Evolutionary conservation across 2,329 filamentous ascomycete species (phyloP), one percentile per base, ranked within the genome.

Genomic region (Pezicula rhizophila): DNA sequence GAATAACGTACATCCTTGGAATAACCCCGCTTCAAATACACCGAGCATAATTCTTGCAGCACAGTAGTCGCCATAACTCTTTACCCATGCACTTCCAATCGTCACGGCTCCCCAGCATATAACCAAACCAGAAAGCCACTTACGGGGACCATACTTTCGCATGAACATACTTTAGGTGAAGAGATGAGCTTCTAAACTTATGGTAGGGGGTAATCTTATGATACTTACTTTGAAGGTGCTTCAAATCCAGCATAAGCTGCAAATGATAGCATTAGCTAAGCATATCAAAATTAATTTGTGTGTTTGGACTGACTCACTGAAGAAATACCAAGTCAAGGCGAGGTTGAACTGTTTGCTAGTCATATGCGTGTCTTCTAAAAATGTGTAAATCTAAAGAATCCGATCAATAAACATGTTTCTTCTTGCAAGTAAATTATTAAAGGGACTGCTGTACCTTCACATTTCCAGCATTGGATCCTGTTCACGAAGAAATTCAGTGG

Each of bases 241-340:
- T 47, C 45, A 14, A 47, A 25, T 10, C 23, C 23, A 20, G 45
- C 45, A 47, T 47, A 47, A 25, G 45, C 45, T 47, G 41, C 8
- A 42, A 25, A 41, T 10, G 5, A 12, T 2, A 20, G 28, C 12
- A 17, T 10, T 34, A 15, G n/a, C 14, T 17, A 18, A 11, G 3
- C 28, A n/a, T 11, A 12, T 8, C 10, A 7, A 7, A 38, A 14
- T 10, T 7, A 20, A 38, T 8, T 11, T 10, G 8, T 4, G 8
- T 4, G 7, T 12, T 11, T 31, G 4, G 14, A 38, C 47, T 41
- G 14, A 38, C 47, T 41, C 23, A 49, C 47, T 49, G 35, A 49
- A 49, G 18, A 49, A 49, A 45, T 45, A 49, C 47, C 47, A 49
- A 14, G 47, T 49, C 34, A 49, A 45, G 20, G 47, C 47, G 2